Conservation (phyloP, 2,329 filamentous ascomycete genomes). For the Pyricularia pennisetigena region DNA sequence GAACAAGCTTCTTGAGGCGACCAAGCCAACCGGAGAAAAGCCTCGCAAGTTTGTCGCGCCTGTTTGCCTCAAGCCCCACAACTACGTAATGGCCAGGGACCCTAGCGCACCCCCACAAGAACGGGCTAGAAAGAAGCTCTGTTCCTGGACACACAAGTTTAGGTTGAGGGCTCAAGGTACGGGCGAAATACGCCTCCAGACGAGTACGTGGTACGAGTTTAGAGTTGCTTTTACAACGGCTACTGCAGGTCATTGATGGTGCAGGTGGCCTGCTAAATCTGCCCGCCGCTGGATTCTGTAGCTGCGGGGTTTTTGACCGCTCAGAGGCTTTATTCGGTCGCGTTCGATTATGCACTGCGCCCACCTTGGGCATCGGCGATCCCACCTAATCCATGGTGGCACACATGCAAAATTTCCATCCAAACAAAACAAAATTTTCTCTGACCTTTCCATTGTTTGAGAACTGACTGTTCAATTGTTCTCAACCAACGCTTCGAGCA, state of each 20-base stretch:
- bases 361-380: constrained; percentile 1
- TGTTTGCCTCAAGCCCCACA: not conserved
- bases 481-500: not conserved
- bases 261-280: not conserved
- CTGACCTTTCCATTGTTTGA: not conserved
- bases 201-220: not conserved
- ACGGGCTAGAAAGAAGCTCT: not conserved
- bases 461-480: not conserved
- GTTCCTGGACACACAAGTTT: not conserved
- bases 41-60: not conserved
- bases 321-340: constrained; percentile 5
- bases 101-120: not conserved
- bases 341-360: not conserved
- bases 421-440: constrained; percentile 1
- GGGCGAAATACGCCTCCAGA: not conserved
- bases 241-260: not conserved
- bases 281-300: not conserved
- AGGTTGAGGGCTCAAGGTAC: not conserved
- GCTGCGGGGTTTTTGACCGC: constrained; percentile 12
- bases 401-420: not conserved
- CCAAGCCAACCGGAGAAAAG: not conserved
- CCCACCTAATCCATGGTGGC: not conserved
- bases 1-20: not conserved
- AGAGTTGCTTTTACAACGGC: not conserved
- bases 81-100: not conserved